Evolutionary conservation across 2,329 filamentous ascomycete species (phyloP).

Genomic region (Hortaea werneckii): DNA sequence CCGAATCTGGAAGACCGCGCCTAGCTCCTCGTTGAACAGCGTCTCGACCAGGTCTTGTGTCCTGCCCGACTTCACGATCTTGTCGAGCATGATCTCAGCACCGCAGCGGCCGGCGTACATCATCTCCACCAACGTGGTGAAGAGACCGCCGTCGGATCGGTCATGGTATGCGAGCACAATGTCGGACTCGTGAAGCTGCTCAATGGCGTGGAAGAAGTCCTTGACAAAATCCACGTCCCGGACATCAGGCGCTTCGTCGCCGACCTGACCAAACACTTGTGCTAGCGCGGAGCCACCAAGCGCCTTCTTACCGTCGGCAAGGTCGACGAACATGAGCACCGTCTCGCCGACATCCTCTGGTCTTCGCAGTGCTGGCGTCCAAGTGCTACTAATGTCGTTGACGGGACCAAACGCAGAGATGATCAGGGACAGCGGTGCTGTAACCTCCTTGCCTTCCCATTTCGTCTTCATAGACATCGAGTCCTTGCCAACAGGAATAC

Average conservation of each 20-base stretch:
- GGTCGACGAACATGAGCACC: conserved; percentile 80
- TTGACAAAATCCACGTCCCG: conserved; percentile 69
- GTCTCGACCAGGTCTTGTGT: conserved; percentile 54
- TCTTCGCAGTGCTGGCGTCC: conserved; percentile 81
- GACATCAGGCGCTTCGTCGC: conserved; percentile 76
- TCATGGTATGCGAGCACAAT: conserved; percentile 92
- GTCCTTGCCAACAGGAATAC: conserved; percentile 94
- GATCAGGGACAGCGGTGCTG: conserved; percentile 79
- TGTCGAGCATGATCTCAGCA: conserved; percentile 73
- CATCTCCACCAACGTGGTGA: conserved; percentile 91
- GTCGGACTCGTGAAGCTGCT: conserved; percentile 53
- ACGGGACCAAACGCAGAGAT: conserved; percentile 87
- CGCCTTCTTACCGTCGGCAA: conserved; percentile 68
- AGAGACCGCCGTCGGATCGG: conserved; percentile 80
- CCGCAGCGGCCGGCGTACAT: conserved; percentile 94
- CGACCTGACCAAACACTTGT: conserved; percentile 78
- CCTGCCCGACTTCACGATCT: conserved; percentile 52
- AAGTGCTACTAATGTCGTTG: conserved; percentile 71
- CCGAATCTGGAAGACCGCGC: conserved; percentile 89
- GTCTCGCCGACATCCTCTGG: conserved; percentile 83
- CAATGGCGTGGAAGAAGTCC: conserved; percentile 84
- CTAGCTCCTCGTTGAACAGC: conserved; percentile 93
- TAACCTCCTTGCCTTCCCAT: conserved; percentile 83
- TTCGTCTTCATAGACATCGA: conserved; percentile 99
- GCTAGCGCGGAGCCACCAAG: conserved; percentile 86